Conservation (phyloP, 148 eudicot species). For the Heliamphora exappendiculata region DNA sequence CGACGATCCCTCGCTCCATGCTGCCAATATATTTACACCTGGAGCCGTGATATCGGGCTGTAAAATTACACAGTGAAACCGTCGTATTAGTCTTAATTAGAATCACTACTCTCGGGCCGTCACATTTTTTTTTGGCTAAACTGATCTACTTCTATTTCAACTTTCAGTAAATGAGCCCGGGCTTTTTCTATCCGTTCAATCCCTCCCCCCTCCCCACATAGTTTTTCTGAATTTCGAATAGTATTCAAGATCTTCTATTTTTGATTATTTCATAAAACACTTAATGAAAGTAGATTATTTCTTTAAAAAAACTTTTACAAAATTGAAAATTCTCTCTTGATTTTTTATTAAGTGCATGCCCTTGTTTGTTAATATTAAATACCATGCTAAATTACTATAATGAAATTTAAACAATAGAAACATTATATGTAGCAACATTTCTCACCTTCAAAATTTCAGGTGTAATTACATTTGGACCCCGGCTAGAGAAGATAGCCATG, state of each 20-base stretch:
- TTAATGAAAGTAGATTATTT: not conserved
- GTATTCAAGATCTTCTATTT: not conserved
- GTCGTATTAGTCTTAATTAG: too few relatives aligned
- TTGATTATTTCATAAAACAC: not conserved
- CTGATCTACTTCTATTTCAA: not conserved
- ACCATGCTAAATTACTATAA: too few relatives aligned
- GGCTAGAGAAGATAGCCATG: constrained; percentile 64
- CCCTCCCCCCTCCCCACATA: not conserved
- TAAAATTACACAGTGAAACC: too few relatives aligned
- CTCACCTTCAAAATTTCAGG: constrained; percentile 67
- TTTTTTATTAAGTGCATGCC: too few relatives aligned
- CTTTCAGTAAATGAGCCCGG: not conserved
- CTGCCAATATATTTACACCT: constrained; percentile 73
- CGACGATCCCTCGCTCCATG: constrained; percentile 63
- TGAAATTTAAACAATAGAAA: too few relatives aligned
- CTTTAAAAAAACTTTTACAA: too few relatives aligned
- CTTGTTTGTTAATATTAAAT: too few relatives aligned
- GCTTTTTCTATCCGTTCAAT: not conserved
- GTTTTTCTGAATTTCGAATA: not conserved
- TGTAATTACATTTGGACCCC: constrained; percentile 59
- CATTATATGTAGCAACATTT: not conserved
- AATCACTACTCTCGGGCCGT: too few relatives aligned
- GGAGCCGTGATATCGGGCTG: constrained; percentile 93
- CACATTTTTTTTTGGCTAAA: too few relatives aligned
- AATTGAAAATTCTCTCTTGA: too few relatives aligned